Conservation (phyloP, 1,139 yeast species). For the Lodderomyces beijingensis region DNA sequence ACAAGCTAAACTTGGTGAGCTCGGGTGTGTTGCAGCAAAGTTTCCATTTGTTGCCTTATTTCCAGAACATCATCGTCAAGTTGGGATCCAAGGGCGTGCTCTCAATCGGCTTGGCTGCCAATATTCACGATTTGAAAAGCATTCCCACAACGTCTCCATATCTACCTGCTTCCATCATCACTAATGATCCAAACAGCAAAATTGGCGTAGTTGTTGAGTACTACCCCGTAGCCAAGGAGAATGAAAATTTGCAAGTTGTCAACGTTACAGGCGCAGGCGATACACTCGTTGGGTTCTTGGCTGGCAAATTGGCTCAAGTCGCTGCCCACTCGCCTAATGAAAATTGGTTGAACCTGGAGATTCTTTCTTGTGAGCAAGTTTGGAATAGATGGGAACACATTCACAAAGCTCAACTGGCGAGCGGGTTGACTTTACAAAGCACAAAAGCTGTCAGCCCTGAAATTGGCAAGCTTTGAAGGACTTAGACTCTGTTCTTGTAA, state of each 20-base stretch:
- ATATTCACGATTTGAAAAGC: constrained; percentile 27
- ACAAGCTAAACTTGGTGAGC: constrained; percentile 25
- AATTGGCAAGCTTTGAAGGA: constrained; percentile 8
- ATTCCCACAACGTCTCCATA: constrained; percentile 34
- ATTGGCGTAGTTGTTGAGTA: constrained; percentile 54
- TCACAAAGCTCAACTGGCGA: constrained; percentile 50
- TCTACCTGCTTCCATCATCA: constrained; percentile 20
- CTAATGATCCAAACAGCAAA: constrained; percentile 12
- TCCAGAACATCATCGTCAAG: constrained; percentile 65
- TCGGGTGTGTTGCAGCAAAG: constrained; percentile 66
- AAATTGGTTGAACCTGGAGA: constrained; percentile 22
- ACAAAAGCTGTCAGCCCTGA: constrained; percentile 18
- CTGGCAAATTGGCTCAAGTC: constrained; percentile 15
- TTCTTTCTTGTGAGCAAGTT: constrained; percentile 25
- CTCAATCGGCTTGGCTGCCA: constrained; percentile 30
- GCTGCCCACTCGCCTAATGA: neutral
- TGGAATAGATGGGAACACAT: constrained; percentile 34
- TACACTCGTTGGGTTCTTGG: constrained; percentile 54
- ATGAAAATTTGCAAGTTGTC: constrained; percentile 26
- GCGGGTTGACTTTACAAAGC: constrained; percentile 43
- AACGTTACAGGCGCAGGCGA: constrained; percentile 78
- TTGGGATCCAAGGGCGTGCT: constrained; percentile 65
- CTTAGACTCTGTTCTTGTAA: neutral
- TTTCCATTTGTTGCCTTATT: constrained; percentile 64
- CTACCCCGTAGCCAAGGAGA: constrained; percentile 46